Evolutionary conservation across 2,329 filamentous ascomycete genomes (phyloP), one percentile per base, ranked within the genome.

Genomic region (Atkinsonella hypoxylon): DNA sequence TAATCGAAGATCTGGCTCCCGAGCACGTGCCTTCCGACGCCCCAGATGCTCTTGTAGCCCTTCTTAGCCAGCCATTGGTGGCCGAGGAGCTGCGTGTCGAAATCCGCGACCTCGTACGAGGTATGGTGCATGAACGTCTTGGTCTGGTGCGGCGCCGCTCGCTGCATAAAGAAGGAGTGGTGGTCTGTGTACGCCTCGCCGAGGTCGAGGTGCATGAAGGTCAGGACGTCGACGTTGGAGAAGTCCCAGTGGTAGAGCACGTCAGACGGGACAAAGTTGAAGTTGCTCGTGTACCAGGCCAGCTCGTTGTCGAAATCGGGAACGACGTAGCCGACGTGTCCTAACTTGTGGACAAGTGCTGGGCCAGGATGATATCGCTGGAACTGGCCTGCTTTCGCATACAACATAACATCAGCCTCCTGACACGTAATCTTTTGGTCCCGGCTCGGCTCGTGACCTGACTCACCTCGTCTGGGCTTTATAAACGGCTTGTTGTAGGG

Each of bases 1-100:
- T 83, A 83, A 59, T 83, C 79, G 55, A 83, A 83, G 40, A 83
- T 73, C 62, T 82, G 78, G 45, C 67, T 73, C 1, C 79, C 79
- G 20, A 82, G 61, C 10, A 81, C 70, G 64, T 83, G 79, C 43
- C 80, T 64, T 0, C 81, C 80, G 0, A 83, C 73, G 0, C 80
- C 80, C 80, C 79, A 83, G 13, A 78, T 72, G 22, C 64, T 67
- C 53, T 70, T 70, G 55, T 76, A 81, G 2, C 70, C 71, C 57
- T 77, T 75, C 44, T 70, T 62, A 0, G 63, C 67, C 42, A 84
- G 64, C 73, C 76, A 82, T 48, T 79, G 67, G 59, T 83, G 80
- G 0, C 79, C 80, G 3, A 82, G 61, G 17, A 71, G 65, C 67
- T 83, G 79, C 1, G 74, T 76, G 58, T 84, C 80, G 54, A 79